These are phyloP conservation scores for Dothistroma pini DNA, from an alignment of 2,329 filamentous ascomycete species.

Conservation along the genomic window DNA sequence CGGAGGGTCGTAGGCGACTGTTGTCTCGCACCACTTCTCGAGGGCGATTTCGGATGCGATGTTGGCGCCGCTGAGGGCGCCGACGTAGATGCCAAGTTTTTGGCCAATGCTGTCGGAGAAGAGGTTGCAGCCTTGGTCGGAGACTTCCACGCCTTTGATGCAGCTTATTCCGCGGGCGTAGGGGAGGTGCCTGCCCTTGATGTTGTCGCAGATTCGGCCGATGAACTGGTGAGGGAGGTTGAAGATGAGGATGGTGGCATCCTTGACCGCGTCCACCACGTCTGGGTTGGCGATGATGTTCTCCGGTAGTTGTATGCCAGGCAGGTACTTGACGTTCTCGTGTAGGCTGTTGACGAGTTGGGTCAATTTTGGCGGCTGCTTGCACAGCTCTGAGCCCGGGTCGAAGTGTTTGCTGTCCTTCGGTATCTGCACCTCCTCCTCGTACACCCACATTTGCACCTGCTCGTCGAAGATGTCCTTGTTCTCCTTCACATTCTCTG, in stretches of 20 bases:
- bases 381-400: slow-evolving; percentile 52
- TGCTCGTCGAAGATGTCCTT: slow-evolving; percentile 77
- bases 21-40: slow-evolving; percentile 97
- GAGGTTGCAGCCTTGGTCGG: slow-evolving; percentile 76
- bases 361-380: slow-evolving; percentile 80
- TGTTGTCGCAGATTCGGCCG: slow-evolving; percentile 73
- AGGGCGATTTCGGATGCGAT: slow-evolving; percentile 91
- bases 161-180: slow-evolving; percentile 93
- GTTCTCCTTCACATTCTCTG: slow-evolving; percentile 80
- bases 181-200: slow-evolving; percentile 84
- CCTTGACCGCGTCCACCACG: slow-evolving; percentile 72
- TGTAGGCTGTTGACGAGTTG: slow-evolving; percentile 84
- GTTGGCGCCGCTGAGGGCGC: slow-evolving; percentile 92
- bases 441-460: slow-evolving; percentile 99
- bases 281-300: slow-evolving; percentile 86
- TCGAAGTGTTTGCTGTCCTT: slow-evolving; percentile 71
- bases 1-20: slow-evolving; percentile 92
- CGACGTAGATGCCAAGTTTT: slow-evolving; percentile 91
- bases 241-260: slow-evolving; percentile 88
- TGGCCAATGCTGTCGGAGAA: slow-evolving; percentile 95
- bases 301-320: slow-evolving; percentile 73
- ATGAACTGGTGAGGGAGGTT: slow-evolving; percentile 98
- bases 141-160: slow-evolving; percentile 96
- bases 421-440: slow-evolving; percentile 78
- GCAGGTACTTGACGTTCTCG: slow-evolving; percentile 98